Evolutionary conservation across 2,329 filamentous ascomycete genomes (phyloP).

Genomic region (Penicillium sp.): DNA sequence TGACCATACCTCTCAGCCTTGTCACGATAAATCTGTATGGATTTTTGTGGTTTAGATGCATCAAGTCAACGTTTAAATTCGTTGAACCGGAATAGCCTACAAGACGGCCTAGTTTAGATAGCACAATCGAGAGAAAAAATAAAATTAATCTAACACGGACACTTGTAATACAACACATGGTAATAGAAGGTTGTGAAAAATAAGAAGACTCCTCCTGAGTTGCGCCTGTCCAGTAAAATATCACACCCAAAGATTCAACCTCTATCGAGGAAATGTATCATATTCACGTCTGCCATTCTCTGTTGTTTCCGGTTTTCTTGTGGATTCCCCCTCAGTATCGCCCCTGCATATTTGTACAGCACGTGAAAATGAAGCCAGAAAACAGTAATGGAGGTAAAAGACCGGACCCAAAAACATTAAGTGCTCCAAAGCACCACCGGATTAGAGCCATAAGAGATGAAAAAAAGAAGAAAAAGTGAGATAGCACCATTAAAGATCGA

Average conservation of each 20-base stretch:
- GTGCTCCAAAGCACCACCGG: background rate
- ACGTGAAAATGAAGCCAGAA: background rate
- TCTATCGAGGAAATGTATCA: conserved; percentile 2
- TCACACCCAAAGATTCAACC: background rate
- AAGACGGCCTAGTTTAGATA: background rate
- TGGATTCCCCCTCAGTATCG: conserved; percentile 2
- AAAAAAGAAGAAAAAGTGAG: background rate
- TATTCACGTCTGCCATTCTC: background rate
- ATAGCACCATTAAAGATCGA: conserved; percentile 35
- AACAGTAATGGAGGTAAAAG: background rate
- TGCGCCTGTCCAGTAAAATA: conserved; percentile 8
- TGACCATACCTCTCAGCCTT: background rate
- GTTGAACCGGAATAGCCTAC: background rate
- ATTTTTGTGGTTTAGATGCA: background rate
- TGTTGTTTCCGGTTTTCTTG: background rate
- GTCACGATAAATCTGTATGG: background rate
- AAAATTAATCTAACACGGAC: background rate
- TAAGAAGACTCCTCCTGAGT: conserved; percentile 10
- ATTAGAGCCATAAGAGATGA: background rate
- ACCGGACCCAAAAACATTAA: background rate
- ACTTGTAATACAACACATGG: conserved; percentile 7
- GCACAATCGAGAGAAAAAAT: background rate
- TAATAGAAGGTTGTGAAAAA: background rate
- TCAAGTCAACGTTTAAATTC: background rate
- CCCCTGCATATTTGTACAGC: conserved; percentile 8